Conservation (phyloP, 2,329 filamentous ascomycete species). For the Phialophora tarda region DNA sequence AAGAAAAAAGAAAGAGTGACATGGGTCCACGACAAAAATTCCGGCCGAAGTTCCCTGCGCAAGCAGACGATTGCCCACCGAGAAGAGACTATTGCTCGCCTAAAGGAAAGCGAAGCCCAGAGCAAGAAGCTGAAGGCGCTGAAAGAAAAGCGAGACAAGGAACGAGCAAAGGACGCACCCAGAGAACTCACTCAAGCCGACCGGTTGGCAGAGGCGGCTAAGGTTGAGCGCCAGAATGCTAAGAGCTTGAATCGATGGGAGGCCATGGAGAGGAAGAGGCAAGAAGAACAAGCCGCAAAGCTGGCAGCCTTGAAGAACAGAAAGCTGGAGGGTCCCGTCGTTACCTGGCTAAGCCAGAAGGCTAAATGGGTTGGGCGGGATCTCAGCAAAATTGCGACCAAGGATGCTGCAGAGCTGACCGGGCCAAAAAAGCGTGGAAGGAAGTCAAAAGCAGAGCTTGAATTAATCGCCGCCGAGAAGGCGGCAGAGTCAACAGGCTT, state of each 20-base stretch:
- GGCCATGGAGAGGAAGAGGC: conserved; percentile 84
- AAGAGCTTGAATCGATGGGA: conserved; percentile 95
- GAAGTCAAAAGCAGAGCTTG: conserved; percentile 38
- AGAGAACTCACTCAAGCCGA: conserved; percentile 86
- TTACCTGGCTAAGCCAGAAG: conserved; percentile 92
- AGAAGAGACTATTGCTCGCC: conserved; percentile 57
- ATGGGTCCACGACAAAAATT: conserved; percentile 69
- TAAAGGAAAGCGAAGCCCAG: conserved; percentile 57
- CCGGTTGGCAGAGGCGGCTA: conserved; percentile 78
- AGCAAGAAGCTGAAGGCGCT: conserved; percentile 57
- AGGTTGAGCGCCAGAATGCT: conserved; percentile 82
- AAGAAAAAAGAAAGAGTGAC: conserved; percentile 74
- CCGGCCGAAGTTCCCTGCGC: conserved; percentile 66
- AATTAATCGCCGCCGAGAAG: conserved; percentile 32
- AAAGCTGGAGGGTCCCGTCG: conserved; percentile 83
- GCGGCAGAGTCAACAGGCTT: conserved; percentile 5
- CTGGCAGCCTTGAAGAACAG: conserved; percentile 87
- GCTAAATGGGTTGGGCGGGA: conserved; percentile 80
- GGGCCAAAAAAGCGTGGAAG: conserved; percentile 38
- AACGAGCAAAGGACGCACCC: conserved; percentile 74
- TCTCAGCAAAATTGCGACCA: conserved; percentile 33
- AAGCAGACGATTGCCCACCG: conserved; percentile 70
- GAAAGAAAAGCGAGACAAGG: conserved; percentile 66
- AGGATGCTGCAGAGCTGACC: conserved; percentile 24
- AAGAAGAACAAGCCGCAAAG: conserved; percentile 80